Conservation (phyloP, 75 land plant species). For the Cryptomeria japonica region DNA sequence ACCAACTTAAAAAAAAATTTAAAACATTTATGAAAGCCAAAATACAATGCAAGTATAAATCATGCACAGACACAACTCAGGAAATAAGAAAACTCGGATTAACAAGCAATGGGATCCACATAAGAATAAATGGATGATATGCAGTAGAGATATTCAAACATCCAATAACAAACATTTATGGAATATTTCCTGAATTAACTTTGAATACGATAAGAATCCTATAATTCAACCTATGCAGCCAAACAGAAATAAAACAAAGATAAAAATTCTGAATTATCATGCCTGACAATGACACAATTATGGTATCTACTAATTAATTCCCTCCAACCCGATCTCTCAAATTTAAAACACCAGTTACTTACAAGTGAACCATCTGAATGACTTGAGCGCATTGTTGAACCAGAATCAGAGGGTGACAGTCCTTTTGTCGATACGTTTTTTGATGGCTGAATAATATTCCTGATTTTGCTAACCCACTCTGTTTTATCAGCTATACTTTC, state of each 20-base stretch:
- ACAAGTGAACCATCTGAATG: constrained; percentile 84
- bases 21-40: no score
- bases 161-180: not conserved
- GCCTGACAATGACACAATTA: not conserved
- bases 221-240: not conserved
- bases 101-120: not conserved
- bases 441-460: constrained; percentile 46
- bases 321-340: not conserved
- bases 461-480: constrained; percentile 79
- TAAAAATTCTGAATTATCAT: not conserved
- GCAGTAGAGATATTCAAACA: not conserved
- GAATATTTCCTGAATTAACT: not conserved
- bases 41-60: no score
- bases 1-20: no score
- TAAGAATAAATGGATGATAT: no score
- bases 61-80: not conserved
- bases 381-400: constrained; percentile 62
- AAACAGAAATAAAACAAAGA: not conserved
- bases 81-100: not conserved
- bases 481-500: constrained; percentile 82
- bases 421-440: constrained; percentile 52
- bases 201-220: not conserved
- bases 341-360: constrained; percentile 18
- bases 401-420: constrained; percentile 38
- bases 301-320: no score